A percentile compares a stretch with the other conserved stretches of the same genome.
Conservation (phyloP, 1,284 basidiomycete genomes). For the Phellinidium pouzarii region DNA sequence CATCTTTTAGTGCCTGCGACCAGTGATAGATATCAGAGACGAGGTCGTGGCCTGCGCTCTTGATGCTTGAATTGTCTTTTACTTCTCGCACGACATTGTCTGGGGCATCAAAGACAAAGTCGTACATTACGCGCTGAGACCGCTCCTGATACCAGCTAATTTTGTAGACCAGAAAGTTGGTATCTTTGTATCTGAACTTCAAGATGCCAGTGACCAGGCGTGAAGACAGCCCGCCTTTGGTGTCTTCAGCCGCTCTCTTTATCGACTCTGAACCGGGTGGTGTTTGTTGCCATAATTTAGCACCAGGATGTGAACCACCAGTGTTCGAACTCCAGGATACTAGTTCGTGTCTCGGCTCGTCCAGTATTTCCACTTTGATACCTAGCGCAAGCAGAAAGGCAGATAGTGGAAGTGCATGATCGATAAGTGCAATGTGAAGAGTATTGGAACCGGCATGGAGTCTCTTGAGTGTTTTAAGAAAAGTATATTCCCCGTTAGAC, state of each 20-base stretch:
- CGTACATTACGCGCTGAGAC: conserved; percentile 17
- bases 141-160: conserved; percentile 19
- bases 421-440: conserved; percentile 18
- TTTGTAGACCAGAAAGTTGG: conserved; percentile 22
- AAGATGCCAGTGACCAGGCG: conserved; percentile 18
- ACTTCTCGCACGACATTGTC: conserved; percentile 9
- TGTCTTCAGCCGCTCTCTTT: not conserved
- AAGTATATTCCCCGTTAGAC: not conserved
- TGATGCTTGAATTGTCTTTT: not conserved
- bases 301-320: not conserved
- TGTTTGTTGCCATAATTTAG: too few relatives aligned
- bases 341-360: conserved; percentile 14
- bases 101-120: conserved; percentile 21
- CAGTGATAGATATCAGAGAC: conserved; percentile 26
- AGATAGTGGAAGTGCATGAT: conserved; percentile 20
- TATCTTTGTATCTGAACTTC: conserved; percentile 20
- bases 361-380: conserved; percentile 11
- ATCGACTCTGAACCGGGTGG: not conserved
- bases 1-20: conserved; percentile 26
- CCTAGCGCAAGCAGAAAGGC: conserved; percentile 18
- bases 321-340: conserved; percentile 9
- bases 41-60: conserved; percentile 24
- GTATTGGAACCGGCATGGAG: conserved; percentile 7
- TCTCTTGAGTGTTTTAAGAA: not conserved
- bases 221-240: not conserved